Conservation (phyloP, 768 basidiomycete species). For the Rhodotorula paludigena region DNA sequence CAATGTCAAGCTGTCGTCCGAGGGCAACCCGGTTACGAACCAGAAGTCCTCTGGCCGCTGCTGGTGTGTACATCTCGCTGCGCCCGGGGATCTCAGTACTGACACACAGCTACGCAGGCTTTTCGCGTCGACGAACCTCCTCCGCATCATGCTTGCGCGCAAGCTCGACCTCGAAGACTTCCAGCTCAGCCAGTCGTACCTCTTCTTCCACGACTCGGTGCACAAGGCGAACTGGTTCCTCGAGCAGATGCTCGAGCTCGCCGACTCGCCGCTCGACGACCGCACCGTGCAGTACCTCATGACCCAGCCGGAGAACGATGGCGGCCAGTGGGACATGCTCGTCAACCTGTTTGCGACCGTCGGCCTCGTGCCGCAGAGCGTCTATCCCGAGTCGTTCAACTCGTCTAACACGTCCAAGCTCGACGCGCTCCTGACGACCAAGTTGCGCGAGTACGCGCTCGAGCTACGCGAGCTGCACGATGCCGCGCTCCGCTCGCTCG, state of each 20-base stretch:
- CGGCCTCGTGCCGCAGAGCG: conserved; percentile 74
- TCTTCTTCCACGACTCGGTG: conserved; percentile 92
- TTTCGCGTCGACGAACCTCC: conserved; percentile 74
- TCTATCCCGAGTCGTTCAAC: conserved; percentile 61
- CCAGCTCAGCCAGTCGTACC: conserved; percentile 67
- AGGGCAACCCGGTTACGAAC: conserved; percentile 40
- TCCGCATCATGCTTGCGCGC: conserved; percentile 74
- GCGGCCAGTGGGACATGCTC: conserved; percentile 65
- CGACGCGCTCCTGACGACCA: conserved; percentile 75
- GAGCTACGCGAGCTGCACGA: conserved; percentile 58
- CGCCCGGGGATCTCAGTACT: too few species aligned
- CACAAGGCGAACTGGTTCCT: conserved; percentile 73
- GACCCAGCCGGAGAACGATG: conserved; percentile 74
- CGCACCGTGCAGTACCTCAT: conserved; percentile 74
- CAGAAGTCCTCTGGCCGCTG: conserved; percentile 60
- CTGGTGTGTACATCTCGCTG: too few species aligned
- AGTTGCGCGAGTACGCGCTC: conserved; percentile 84
- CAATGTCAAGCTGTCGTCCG: conserved; percentile 39
- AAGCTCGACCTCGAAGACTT: conserved; percentile 74
- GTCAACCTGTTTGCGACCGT: conserved; percentile 68
- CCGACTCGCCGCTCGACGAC: conserved; percentile 72
- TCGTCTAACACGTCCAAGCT: conserved; percentile 69
- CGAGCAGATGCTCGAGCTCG: conserved; percentile 62
- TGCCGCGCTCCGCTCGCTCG: conserved; percentile 25
- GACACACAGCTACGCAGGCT: too few species aligned